phyloP scores from a whole-genome alignment of 495 filamentous ascomycete species.

The Echria macrotheca region DNA sequence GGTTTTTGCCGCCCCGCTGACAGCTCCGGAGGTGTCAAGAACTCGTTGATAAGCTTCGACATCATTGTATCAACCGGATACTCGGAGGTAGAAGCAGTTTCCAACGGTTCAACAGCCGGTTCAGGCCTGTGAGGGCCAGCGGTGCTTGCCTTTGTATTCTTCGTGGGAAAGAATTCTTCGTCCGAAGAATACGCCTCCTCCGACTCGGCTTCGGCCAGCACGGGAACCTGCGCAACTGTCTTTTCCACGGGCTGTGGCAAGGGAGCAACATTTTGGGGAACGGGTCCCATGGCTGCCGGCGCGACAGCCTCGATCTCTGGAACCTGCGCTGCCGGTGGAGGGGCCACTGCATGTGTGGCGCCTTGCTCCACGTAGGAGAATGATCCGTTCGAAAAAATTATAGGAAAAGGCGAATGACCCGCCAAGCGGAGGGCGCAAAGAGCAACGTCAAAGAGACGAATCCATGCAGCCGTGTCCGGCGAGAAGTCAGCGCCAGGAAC shows the following conservation, averaged over 20 bases:
- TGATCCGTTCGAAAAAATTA: conserved; percentile 10
- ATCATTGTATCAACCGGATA: conserved; percentile 30
- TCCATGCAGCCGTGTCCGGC: conserved; percentile 18
- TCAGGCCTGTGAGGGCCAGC: background rate
- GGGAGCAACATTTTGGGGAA: too few species aligned
- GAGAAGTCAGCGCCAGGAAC: conserved; percentile 6
- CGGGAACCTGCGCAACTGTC: too few species aligned
- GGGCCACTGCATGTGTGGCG: background rate
- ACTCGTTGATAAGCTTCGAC: conserved; percentile 38
- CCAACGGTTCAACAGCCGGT: background rate
- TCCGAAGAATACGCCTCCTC: conserved; percentile 6
- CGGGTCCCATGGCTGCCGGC: background rate
- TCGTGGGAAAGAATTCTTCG: background rate
- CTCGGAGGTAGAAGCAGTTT: conserved; percentile 14
- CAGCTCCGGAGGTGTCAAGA: conserved; percentile 31
- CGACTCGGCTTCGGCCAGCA: too few species aligned
- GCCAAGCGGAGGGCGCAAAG: conserved; percentile 23
- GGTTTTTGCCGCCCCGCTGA: background rate
- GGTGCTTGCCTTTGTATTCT: background rate
- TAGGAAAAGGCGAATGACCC: conserved; percentile 18
- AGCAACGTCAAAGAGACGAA: conserved; percentile 19
- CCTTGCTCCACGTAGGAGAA: conserved; percentile 25
- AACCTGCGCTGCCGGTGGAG: background rate
- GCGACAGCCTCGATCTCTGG: background rate
- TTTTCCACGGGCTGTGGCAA: too few species aligned